Percentiles rank a stretch among this genome's conserved stretches.
phyloP scores from a whole-genome alignment of 306 rosid species.

The Herpetospermum pedunculosum region DNA sequence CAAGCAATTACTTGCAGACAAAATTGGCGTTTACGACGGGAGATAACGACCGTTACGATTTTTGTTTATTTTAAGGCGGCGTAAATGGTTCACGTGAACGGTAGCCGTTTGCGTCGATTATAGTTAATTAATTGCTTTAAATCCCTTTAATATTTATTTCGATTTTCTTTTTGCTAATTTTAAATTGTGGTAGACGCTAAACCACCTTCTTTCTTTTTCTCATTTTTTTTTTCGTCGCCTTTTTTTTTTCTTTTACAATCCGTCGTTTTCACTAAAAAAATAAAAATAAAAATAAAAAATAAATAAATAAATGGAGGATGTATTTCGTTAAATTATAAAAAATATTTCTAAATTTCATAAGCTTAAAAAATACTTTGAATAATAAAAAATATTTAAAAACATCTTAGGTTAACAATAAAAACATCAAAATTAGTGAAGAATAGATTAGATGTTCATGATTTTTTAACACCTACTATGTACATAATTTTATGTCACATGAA shows the following conservation, averaged over 20 bases:
- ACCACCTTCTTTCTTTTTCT: not conserved
- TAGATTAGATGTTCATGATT: too few relatives aligned
- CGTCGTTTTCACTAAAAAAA: too few relatives aligned
- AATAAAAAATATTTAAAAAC: too few relatives aligned
- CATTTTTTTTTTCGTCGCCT: not conserved
- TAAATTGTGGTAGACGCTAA: not conserved
- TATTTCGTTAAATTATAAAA: too few relatives aligned
- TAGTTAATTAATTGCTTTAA: not conserved
- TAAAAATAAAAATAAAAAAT: too few relatives aligned
- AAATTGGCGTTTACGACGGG: not conserved
- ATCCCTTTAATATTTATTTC: not conserved
- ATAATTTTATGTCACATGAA: too few relatives aligned
- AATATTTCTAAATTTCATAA: too few relatives aligned
- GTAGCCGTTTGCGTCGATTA: not conserved
- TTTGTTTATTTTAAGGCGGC: not conserved
- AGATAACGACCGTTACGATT: not conserved
- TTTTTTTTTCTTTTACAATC: not conserved
- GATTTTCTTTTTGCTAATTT: not conserved
- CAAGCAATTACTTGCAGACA: not conserved
- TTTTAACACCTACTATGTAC: too few relatives aligned
- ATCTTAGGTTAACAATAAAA: too few relatives aligned
- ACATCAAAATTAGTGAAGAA: too few relatives aligned
- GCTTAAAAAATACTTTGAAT: too few relatives aligned
- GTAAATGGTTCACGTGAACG: constrained; percentile 1
- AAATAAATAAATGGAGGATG: too few relatives aligned